Evolutionary conservation across 2,329 filamentous ascomycete species (phyloP).

Genomic region (Proliferodiscus dingleyae): DNA sequence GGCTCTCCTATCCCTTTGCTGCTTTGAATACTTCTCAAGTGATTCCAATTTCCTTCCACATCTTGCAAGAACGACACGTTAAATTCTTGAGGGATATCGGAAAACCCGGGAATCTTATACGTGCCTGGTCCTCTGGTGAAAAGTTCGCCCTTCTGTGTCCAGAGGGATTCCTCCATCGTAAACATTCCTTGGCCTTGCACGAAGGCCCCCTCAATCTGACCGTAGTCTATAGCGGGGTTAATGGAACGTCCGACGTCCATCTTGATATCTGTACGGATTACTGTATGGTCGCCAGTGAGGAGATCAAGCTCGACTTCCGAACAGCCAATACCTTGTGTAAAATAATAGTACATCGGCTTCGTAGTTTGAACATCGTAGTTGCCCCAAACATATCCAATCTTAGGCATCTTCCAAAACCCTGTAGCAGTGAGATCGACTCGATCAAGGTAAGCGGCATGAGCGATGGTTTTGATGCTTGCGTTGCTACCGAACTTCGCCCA

Average conservation of each 20-base stretch:
- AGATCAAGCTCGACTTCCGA: constrained; percentile 93
- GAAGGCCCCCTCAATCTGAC: constrained; percentile 79
- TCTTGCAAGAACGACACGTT: constrained; percentile 80
- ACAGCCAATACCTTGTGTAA: constrained; percentile 89
- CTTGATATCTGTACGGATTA: constrained; percentile 82
- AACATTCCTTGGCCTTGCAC: constrained; percentile 77
- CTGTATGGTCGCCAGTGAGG: constrained; percentile 90
- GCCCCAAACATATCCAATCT: constrained; percentile 93
- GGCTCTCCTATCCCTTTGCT: constrained; percentile 73
- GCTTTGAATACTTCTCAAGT: constrained; percentile 79
- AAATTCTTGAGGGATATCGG: constrained; percentile 82
- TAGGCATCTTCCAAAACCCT: constrained; percentile 95
- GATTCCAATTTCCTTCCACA: constrained; percentile 75
- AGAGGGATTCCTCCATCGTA: constrained; percentile 69
- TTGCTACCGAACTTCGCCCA: constrained; percentile 72
- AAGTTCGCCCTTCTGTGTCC: constrained; percentile 58
- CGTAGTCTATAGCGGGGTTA: constrained; percentile 71
- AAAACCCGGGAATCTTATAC: constrained; percentile 88
- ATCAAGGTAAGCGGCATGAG: constrained; percentile 90
- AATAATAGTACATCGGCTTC: constrained; percentile 98
- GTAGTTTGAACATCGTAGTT: constrained; percentile 80
- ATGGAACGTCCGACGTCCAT: constrained; percentile 84
- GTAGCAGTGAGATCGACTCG: constrained; percentile 95
- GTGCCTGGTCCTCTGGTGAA: constrained; percentile 66
- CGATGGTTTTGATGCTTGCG: constrained; percentile 82